Base-by-base conservation (phyloP, 352 stramenopile genomes). In the Blastocystis sp. region DNA sequence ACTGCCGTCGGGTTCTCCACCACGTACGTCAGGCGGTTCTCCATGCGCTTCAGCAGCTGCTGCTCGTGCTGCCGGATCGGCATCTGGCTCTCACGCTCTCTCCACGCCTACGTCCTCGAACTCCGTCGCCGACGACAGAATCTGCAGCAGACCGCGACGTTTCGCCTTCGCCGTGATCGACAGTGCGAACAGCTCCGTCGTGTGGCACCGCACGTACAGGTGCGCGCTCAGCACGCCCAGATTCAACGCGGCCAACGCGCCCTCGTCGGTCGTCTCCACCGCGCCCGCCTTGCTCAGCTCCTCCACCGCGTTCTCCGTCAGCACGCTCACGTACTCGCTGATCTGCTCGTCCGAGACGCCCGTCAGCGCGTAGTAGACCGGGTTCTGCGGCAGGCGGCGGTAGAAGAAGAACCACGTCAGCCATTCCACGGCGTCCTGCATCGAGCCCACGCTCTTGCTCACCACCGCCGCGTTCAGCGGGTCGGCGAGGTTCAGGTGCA, bases 341-440 rank as follows among this genome's bases (percentile, higher is more conserved):
- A 99, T 87, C 86, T 98, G 90, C 44, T 90, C 88, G 87, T 93
- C 91, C 51, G 90, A 92, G 27, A 90, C 93, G 21, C 94, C 96
- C 69, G 94, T 91, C 57, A 99, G 89, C 84, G 97, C 96, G 91
- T 99, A 99, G 89, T 98, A 99, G 78, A 98, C 99, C 1, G 97
- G 97, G 89, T 99, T 99, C 89, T 99, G 97, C 69, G 95, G 92
- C 40, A 99, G 89, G 8, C 97, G 93, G 4, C 96, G 92, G 89
- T 99, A 99, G 90, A 98, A 94, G 71, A 99, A 97, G 0, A 96
- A 99, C 96, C 96, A 99, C 49, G 96, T 99, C 32, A 99, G 90
- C 88, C 98, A 99, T 87, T 99, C 96, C 46, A 99, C 94, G 0
- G 95, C 95, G 71, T 99, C 96, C 87, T 99, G 94, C 90, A 98